phyloP scores from a whole-genome alignment of 2,329 filamentous ascomycete species.

The Gyromitra esculenta region DNA sequence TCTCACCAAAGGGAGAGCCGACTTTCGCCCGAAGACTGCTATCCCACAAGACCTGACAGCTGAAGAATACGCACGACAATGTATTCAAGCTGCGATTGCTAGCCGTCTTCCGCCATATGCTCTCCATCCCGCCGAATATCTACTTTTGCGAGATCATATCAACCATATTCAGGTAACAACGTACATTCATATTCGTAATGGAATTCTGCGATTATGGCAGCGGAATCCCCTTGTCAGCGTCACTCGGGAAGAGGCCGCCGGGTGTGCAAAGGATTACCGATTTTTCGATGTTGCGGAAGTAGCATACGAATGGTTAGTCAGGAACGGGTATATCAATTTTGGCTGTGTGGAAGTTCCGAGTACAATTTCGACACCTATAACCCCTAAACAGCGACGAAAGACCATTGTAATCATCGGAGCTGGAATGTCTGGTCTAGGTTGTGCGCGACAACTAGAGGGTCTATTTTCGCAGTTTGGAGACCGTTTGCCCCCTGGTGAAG shows the following conservation, averaged over 20 bases:
- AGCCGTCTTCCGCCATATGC: conserved; percentile 90
- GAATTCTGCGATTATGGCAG: conserved; percentile 89
- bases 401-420: conserved; percentile 89
- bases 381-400: conserved; percentile 65
- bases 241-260: conserved; percentile 83
- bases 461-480: conserved; percentile 82
- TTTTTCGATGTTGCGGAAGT: conserved; percentile 91
- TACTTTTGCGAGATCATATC: conserved; percentile 80
- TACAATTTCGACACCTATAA: conserved; percentile 60
- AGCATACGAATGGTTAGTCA: conserved; percentile 90
- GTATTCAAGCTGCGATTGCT: conserved; percentile 85
- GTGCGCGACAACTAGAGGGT: conserved; percentile 89
- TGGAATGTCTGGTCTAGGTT: conserved; percentile 91
- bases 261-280: conserved; percentile 84
- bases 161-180: conserved; percentile 90
- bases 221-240: conserved; percentile 85
- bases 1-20: conserved; percentile 60
- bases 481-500: conserved; percentile 72
- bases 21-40: conserved; percentile 79
- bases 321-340: conserved; percentile 95
- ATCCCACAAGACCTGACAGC: conserved; percentile 79
- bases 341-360: conserved; percentile 81
- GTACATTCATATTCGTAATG: conserved; percentile 95
- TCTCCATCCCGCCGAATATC: conserved; percentile 84
- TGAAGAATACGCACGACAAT: conserved; percentile 87